A percentile compares a stretch with the other conserved stretches of the same genome.
These are phyloP conservation scores for Jacaranda copaia DNA, from an alignment of 257 asterid species.

Conservation along the genomic window DNA sequence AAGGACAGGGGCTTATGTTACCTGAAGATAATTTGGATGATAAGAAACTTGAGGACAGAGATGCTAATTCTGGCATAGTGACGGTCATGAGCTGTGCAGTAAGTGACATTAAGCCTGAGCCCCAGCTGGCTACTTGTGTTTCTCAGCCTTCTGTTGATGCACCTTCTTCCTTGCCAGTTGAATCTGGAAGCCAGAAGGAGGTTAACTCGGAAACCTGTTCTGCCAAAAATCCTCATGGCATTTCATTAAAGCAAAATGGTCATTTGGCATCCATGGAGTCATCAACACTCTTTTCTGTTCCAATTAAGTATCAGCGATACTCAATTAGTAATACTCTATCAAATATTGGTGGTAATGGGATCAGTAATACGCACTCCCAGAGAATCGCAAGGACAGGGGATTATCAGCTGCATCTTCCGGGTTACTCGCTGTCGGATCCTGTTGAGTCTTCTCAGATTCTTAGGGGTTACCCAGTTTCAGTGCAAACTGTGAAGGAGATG, in stretches of 20 bases:
- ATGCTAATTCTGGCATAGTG: constrained; percentile 41
- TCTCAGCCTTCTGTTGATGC: constrained; percentile 42
- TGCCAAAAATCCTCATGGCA: constrained; percentile 41
- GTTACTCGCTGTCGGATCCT: constrained; percentile 45
- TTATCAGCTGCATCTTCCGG: constrained; percentile 43
- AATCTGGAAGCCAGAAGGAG: constrained; percentile 46
- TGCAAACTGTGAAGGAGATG: constrained; percentile 49
- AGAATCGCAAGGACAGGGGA: constrained; percentile 45
- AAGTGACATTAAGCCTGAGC: constrained; percentile 34
- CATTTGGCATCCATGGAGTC: constrained; percentile 46
- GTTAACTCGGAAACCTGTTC: constrained; percentile 43
- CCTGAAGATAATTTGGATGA: constrained; percentile 38
- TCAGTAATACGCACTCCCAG: constrained; percentile 41
- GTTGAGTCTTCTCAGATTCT: constrained; percentile 57
- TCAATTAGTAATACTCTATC: constrained; percentile 41
- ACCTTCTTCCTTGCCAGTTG: constrained; percentile 38
- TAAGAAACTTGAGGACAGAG: constrained; percentile 38
- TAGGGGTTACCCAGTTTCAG: constrained; percentile 59
- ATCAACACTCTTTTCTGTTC: constrained; percentile 51
- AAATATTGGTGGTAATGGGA: constrained; percentile 40
- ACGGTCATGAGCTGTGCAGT: constrained; percentile 37
- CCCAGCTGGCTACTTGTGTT: constrained; percentile 34
- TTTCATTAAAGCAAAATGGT: constrained; percentile 44
- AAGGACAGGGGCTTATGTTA: constrained; percentile 36
- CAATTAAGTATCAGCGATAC: constrained; percentile 55